Evolutionary conservation across 352 stramenopile species (phyloP).

Genomic region (Pythium oligandrum): DNA sequence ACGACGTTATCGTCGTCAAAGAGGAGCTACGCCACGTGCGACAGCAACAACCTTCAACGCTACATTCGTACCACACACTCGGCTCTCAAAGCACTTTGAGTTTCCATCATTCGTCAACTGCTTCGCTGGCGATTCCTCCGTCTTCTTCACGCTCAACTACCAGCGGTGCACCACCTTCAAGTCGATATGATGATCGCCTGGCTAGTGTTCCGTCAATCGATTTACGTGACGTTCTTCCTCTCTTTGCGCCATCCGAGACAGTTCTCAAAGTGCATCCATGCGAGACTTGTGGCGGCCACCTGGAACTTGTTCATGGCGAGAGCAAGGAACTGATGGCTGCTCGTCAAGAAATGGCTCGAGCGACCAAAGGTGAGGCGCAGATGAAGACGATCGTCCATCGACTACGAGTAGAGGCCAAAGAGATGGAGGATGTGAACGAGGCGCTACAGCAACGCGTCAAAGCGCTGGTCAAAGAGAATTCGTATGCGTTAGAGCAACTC

Average conservation of each 20-base stretch:
- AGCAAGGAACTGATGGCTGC: conserved; percentile 66
- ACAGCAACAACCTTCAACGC: not conserved
- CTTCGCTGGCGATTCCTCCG: not conserved
- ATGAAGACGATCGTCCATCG: conserved; percentile 65
- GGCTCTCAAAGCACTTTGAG: not conserved
- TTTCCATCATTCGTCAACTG: not conserved
- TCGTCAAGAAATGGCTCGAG: conserved; percentile 55
- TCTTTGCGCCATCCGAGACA: conserved; percentile 74
- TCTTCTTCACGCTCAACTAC: conserved; percentile 14
- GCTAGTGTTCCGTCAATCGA: conserved; percentile 66
- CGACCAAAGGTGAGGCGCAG: conserved; percentile 66
- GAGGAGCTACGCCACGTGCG: conserved; percentile 51
- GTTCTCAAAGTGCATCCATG: conserved; percentile 73
- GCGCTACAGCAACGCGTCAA: conserved; percentile 72
- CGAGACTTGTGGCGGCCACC: conserved; percentile 57
- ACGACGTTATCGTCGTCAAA: conserved; percentile 81
- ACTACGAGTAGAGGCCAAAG: conserved; percentile 58
- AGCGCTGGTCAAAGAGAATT: conserved; percentile 71
- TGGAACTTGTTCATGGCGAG: conserved; percentile 80
- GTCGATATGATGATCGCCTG: conserved; percentile 30
- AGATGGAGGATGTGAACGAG: conserved; percentile 69
- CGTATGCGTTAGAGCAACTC: conserved; percentile 73
- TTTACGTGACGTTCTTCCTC: conserved; percentile 51
- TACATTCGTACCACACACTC: not conserved
- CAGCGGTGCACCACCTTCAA: conserved; percentile 4